Evolutionary conservation across 2,329 filamentous ascomycete genomes (phyloP), one percentile per base, ranked within the genome.

Genomic region (Chaetomiaceae sp.): DNA sequence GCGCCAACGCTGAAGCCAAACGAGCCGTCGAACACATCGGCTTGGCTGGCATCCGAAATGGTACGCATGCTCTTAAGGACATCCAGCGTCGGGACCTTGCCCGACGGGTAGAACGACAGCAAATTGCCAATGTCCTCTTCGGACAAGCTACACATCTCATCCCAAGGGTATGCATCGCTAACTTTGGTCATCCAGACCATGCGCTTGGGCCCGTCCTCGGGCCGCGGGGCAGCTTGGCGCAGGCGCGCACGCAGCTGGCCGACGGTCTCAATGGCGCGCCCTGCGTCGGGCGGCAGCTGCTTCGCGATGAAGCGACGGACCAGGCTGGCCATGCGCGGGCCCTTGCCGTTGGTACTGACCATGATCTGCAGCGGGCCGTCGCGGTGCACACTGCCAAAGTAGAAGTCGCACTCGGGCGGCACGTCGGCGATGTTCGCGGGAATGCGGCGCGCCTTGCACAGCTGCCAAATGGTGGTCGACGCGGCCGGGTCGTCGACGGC

Each of bases 301-400:
- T 72, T 75, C 15, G 88, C 90, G 54, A 98, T 95, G 62, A 86
- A 81, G 62, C 84, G 78, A 44, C 91, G 74, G 41, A 98, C 86
- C 38, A 90, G 83, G 56, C 88, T 91, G 9, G 93, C 93, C 53
- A 98, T 70, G 62, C 91, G 83, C 0, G 93, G 93, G 0, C 93
- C 93, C 63, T 95, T 96, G 42, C 93, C 93, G 64, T 97, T 98
- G 29, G 93, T 98, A 70, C 87, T 94, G 58, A 98, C 91, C 93
- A 98, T 98, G 60, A 98, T 84, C 71, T 98, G 93, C 50, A 98
- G 68, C 6, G 93, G 93, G 0, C 93, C 93, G 64, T 98, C 93
- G 41, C 93, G 84, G 68, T 98, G 88, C 32, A 96, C 84, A 63
- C 86, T 93, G 52, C 93, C 93, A 69, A 98, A 98, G 74, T 96